These are phyloP conservation scores for Globisporangium camurandrum DNA, from an alignment of 352 stramenopile species.

Conservation along the genomic window DNA sequence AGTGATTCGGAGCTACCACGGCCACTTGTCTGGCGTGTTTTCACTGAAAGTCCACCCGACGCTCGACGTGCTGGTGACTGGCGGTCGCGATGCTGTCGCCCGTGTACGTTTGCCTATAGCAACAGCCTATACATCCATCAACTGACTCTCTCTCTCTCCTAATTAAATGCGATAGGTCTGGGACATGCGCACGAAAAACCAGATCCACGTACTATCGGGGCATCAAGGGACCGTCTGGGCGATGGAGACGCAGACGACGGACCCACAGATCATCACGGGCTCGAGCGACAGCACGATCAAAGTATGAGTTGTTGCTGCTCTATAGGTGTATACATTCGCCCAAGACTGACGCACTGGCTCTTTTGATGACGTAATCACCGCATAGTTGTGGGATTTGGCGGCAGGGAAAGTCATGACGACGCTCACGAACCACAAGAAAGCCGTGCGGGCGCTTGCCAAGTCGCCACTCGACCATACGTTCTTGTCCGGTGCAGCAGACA, in stretches of 20 bases:
- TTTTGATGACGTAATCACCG: slow-evolving; percentile 1
- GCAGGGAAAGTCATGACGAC: slow-evolving; percentile 97
- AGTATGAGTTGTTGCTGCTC: slow-evolving; percentile 15
- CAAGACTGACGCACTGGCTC: too few relatives aligned
- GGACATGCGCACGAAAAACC: slow-evolving; percentile 99
- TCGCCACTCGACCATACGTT: slow-evolving; percentile 95
- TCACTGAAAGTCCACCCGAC: slow-evolving; percentile 96
- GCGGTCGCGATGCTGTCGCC: slow-evolving; percentile 87
- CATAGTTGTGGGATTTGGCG: slow-evolving; percentile 95
- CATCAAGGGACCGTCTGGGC: slow-evolving; percentile 95
- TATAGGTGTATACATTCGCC: background rate
- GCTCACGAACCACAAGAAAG: slow-evolving; percentile 99
- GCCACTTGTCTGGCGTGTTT: slow-evolving; percentile 98
- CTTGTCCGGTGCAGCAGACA: slow-evolving; percentile 94
- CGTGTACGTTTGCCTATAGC: slow-evolving; percentile 39
- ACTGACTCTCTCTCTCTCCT: background rate
- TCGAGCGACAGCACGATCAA: slow-evolving; percentile 94
- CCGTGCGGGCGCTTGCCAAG: slow-evolving; percentile 88
- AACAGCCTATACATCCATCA: too few relatives aligned
- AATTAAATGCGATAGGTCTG: slow-evolving; percentile 71
- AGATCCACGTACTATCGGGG: slow-evolving; percentile 95
- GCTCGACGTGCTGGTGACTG: slow-evolving; percentile 97
- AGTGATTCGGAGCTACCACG: slow-evolving; percentile 99
- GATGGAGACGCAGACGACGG: slow-evolving; percentile 93
- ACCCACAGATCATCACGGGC: slow-evolving; percentile 93